Evolutionary conservation across 2,329 filamentous ascomycete species (phyloP).

Genomic region (Pseudogymnoascus sp.): DNA sequence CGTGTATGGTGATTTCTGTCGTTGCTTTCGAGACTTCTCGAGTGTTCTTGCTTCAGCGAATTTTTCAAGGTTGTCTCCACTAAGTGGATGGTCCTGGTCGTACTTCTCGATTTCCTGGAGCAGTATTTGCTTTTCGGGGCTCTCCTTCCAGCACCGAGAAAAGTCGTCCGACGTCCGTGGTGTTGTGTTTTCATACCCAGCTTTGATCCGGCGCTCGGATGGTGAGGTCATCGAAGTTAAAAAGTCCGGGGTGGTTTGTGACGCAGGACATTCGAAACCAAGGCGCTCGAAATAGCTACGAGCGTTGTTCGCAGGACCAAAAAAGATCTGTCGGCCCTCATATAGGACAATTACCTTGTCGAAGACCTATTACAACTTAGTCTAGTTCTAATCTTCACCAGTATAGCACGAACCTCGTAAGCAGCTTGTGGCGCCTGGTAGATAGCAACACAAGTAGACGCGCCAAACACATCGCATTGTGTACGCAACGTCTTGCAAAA

Average conservation of each 20-base stretch:
- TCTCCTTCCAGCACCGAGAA: conserved; percentile 46
- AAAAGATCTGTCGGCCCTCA: conserved; percentile 57
- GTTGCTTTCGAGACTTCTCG: conserved; percentile 48
- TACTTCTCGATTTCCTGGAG: conserved; percentile 42
- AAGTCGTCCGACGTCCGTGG: conserved; percentile 39
- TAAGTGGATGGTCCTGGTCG: conserved; percentile 32
- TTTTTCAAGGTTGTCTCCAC: conserved; percentile 31
- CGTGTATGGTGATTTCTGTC: conserved; percentile 62
- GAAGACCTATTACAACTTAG: conserved; percentile 56
- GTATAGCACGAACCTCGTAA: conserved; percentile 67
- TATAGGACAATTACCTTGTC: conserved; percentile 63
- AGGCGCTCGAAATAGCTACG: conserved; percentile 55
- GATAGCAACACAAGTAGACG: conserved; percentile 53
- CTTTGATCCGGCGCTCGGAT: conserved; percentile 54
- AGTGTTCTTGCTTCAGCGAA: conserved; percentile 46
- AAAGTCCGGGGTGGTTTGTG: conserved; percentile 57
- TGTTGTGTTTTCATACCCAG: conserved; percentile 32
- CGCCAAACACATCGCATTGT: conserved; percentile 52
- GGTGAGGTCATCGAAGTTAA: conserved; percentile 58
- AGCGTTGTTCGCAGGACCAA: conserved; percentile 50
- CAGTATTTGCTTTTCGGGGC: conserved; percentile 63
- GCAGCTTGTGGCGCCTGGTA: conserved; percentile 65
- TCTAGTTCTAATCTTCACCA: conserved; percentile 60
- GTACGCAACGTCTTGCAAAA: conserved; percentile 53
- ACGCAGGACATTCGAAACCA: conserved; percentile 53